These are phyloP conservation scores for Pulveroboletus sp. DNA, from an alignment of 768 basidiomycete genomes.

Conservation along the genomic window DNA sequence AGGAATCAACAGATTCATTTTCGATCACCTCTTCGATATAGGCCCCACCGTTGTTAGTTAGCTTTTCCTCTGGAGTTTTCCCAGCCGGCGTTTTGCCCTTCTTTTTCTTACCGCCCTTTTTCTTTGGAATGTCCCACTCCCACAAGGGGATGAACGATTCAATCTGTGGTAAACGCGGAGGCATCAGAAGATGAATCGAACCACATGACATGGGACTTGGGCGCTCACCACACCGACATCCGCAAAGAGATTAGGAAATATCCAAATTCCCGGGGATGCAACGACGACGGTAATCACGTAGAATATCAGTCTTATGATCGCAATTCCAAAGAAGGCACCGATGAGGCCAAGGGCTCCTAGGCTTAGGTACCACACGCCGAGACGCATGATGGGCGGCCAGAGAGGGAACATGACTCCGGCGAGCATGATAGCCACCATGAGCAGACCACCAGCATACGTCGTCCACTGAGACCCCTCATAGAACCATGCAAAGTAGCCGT, in stretches of 20 bases:
- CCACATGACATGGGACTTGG: neutral
- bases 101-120: slow-evolving; percentile 65
- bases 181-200: neutral
- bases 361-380: slow-evolving; percentile 94
- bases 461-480: slow-evolving; percentile 93
- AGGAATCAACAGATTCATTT: slow-evolving; percentile 29
- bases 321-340: slow-evolving; percentile 85
- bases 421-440: slow-evolving; percentile 91
- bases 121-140: slow-evolving; percentile 90
- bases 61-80: slow-evolving; percentile 35
- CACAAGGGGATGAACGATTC: slow-evolving; percentile 96
- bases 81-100: slow-evolving; percentile 37
- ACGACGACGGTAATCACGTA: slow-evolving; percentile 88
- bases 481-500: slow-evolving; percentile 95
- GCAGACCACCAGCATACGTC: slow-evolving; percentile 83
- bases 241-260: slow-evolving; percentile 96
- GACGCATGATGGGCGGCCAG: slow-evolving; percentile 89
- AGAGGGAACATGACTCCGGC: slow-evolving; percentile 99
- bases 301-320: slow-evolving; percentile 87
- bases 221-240: slow-evolving; percentile 94
- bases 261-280: slow-evolving; percentile 92
- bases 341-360: slow-evolving; percentile 84
- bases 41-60: slow-evolving; percentile 39
- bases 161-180: slow-evolving; percentile 48
- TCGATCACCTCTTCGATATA: slow-evolving; percentile 33